These are phyloP conservation scores for Coemansia sp. DNA, from an alignment of 192 early-diverging fungal genomes.

Conservation along the genomic window DNA sequence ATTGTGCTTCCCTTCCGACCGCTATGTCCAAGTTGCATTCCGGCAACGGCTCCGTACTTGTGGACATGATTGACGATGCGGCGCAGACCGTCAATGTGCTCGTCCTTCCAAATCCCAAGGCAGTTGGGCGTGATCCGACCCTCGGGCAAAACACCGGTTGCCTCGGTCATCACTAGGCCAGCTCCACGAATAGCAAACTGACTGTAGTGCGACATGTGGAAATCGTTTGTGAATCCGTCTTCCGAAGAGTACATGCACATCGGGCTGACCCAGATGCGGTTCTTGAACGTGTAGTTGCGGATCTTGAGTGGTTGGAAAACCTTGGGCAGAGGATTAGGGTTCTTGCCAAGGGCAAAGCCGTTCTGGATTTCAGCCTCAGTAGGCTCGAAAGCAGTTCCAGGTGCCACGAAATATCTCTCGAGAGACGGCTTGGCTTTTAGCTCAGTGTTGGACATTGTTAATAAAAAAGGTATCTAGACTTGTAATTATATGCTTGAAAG, in stretches of 20 bases:
- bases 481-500: no score
- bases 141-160: conserved; percentile 66
- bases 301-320: conserved; percentile 70
- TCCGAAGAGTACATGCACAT: conserved; percentile 81
- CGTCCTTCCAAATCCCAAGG: conserved; percentile 81
- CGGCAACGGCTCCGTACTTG: conserved; percentile 55
- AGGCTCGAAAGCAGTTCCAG: no score
- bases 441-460: no score
- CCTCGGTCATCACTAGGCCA: conserved; percentile 79
- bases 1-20: conserved; percentile 68
- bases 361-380: no score
- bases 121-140: conserved; percentile 80
- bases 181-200: conserved; percentile 75
- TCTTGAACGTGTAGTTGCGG: conserved; percentile 65
- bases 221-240: conserved; percentile 60
- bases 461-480: no score
- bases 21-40: conserved; percentile 81
- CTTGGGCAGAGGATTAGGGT: no score
- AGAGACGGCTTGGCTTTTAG: no score
- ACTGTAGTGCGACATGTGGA: conserved; percentile 60
- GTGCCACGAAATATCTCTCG: no score
- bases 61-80: conserved; percentile 59
- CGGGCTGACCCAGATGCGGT: conserved; percentile 76
- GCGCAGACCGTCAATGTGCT: conserved; percentile 57
- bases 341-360: no score